A percentile compares a stretch with the other conserved stretches of the same genome.
Conservation (phyloP, 768 basidiomycete species). For the Exidia glandulosa region DNA sequence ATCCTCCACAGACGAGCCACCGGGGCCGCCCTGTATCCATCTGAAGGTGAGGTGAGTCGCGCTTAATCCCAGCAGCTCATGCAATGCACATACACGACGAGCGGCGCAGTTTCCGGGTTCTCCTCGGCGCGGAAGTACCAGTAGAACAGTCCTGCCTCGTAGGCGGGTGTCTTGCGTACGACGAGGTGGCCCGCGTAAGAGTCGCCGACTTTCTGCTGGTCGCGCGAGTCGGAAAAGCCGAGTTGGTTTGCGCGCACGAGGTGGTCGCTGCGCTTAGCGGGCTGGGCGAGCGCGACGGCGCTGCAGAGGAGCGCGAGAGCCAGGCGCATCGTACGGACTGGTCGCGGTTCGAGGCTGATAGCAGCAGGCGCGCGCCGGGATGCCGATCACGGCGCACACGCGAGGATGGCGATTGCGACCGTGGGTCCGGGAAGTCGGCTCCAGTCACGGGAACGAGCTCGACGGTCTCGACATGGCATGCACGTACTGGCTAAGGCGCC, state of each 20-base stretch:
- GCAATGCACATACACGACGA: neutral
- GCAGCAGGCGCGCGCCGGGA: too few species aligned
- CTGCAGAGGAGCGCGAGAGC: too few species aligned
- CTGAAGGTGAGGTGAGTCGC: neutral
- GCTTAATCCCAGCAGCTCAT: neutral
- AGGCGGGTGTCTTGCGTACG: neutral
- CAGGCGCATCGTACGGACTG: too few species aligned
- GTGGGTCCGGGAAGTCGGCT: too few species aligned
- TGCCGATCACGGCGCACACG: too few species aligned
- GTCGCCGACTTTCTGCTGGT: neutral
- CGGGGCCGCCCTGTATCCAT: neutral
- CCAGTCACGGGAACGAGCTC: too few species aligned
- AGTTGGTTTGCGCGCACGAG: neutral
- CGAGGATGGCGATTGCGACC: too few species aligned
- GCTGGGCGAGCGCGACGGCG: too few species aligned
- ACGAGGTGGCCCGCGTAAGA: neutral
- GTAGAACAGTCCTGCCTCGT: neutral
- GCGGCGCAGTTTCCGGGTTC: neutral
- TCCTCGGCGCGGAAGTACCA: neutral
- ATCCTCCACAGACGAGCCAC: neutral
- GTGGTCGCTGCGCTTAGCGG: neutral
- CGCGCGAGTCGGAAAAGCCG: neutral
- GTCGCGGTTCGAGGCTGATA: too few species aligned
- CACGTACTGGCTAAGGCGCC: too few species aligned
- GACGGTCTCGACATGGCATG: too few species aligned